phyloP scores from a whole-genome alignment of 805 yeast genomes.

The Hanseniaspora guilliermondii region DNA sequence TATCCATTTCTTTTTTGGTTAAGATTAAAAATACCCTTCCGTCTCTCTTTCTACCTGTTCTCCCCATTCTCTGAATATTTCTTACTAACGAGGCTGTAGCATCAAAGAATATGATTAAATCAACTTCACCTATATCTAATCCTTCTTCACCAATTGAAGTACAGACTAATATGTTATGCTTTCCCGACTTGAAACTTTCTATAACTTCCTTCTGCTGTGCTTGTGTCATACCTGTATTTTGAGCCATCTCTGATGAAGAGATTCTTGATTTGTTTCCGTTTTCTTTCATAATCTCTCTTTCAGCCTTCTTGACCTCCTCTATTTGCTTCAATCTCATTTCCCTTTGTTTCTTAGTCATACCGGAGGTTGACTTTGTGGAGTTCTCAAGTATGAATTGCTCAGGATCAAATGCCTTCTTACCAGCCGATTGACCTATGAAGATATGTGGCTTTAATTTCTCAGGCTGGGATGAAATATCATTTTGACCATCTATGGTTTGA shows the following conservation, averaged over 20 bases:
- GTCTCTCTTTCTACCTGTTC: constrained; percentile 91
- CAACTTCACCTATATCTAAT: constrained; percentile 95
- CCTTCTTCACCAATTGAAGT: constrained; percentile 99
- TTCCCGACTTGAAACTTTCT: constrained; percentile 58
- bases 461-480: constrained; percentile 16
- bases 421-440: constrained; percentile 84
- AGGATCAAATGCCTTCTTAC: constrained; percentile 56
- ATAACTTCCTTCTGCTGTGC: constrained; percentile 73
- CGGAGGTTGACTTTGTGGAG: constrained; percentile 28
- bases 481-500: constrained; percentile 39
- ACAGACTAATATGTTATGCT: constrained; percentile 72
- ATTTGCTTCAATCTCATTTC: constrained; percentile 24
- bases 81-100: constrained; percentile 89
- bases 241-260: constrained; percentile 59
- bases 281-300: constrained; percentile 27
- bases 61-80: constrained; percentile 90
- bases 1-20: constrained; percentile 62
- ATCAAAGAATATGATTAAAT: constrained; percentile 81
- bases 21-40: constrained; percentile 70
- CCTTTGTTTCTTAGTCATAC: constrained; percentile 31
- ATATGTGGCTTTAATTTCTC: constrained; percentile 53
- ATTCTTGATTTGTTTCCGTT: constrained; percentile 32
- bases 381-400: constrained; percentile 35
- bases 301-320: constrained; percentile 25
- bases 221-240: constrained; percentile 78